A percentile compares a stretch with the other conserved stretches of the same genome.
phyloP scores from a whole-genome alignment of 192 early-diverging fungal species.

The Dissophora ornata region DNA sequence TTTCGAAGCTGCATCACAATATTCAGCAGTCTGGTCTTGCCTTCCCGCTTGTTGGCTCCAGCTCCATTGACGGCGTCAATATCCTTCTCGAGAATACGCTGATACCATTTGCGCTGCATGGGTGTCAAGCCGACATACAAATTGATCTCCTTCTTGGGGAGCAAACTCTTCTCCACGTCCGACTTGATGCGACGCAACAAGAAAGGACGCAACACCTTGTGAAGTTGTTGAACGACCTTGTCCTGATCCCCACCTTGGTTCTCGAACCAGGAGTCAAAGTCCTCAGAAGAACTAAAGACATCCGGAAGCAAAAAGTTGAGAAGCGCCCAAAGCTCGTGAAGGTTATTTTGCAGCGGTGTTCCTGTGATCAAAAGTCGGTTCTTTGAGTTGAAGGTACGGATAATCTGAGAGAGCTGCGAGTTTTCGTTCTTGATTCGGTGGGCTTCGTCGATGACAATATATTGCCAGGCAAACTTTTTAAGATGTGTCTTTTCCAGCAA shows the following conservation, averaged over 20 bases:
- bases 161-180: slow-evolving; percentile 95
- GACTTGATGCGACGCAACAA: slow-evolving; percentile 91
- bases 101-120: slow-evolving; percentile 98
- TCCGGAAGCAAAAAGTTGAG: slow-evolving; percentile 98
- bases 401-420: slow-evolving; percentile 94
- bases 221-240: slow-evolving; percentile 67
- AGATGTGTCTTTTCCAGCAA: slow-evolving; percentile 88
- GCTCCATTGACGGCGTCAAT: slow-evolving; percentile 97
- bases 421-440: slow-evolving; percentile 99
- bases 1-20: slow-evolving; percentile 97
- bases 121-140: slow-evolving; percentile 92
- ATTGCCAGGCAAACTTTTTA: slow-evolving; percentile 90
- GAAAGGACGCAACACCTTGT: slow-evolving; percentile 83
- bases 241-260: slow-evolving; percentile 79
- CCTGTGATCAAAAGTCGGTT: slow-evolving; percentile 94
- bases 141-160: slow-evolving; percentile 95
- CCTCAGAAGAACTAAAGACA: slow-evolving; percentile 92
- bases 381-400: slow-evolving; percentile 87
- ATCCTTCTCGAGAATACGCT: slow-evolving; percentile 94
- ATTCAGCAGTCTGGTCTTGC: slow-evolving; percentile 92
- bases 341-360: slow-evolving; percentile 97
- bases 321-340: slow-evolving; percentile 99
- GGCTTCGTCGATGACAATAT: slow-evolving; percentile 95
- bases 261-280: slow-evolving; percentile 96
- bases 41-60: slow-evolving; percentile 75